Evolutionary conservation across 2,329 filamentous ascomycete species (phyloP), one percentile per base, ranked within the genome.

Genomic region (Aspergillus fijiensis): DNA sequence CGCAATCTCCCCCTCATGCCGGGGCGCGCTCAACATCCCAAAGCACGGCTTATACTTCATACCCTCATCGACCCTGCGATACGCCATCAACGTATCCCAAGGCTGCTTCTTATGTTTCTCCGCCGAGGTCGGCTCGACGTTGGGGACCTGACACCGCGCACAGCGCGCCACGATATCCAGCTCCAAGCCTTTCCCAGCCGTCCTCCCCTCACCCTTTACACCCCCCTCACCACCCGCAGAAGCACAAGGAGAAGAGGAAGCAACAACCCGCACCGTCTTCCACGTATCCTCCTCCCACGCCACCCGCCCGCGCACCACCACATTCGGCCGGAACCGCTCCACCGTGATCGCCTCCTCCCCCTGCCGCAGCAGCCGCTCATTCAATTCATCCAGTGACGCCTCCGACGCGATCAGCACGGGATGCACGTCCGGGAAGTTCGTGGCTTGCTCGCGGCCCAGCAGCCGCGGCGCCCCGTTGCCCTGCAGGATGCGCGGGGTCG

Each of bases 41-140:
- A 88, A 88, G 65, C 85, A 87, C 47, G 86, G 86, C 75, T 88
- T 88, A 63, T 78, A 88, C 73, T 80, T 87, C 27, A 85, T 80
- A 0, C 85, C 86, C 65, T 82, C 76, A 68, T 88, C 86, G 5
- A 88, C 78, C 29, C 85, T 72, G 9, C 86, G 75, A 71, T 86
- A 88, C 67, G 82, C 83, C 79, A 87, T 84, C 57, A 88, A 71
- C 61, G 81, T 82, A 66, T 87, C 80, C 86, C 85, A 88, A 6
- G 86, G 86, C 76, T 88, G 80, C 51, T 79, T 79, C 54, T 79
- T 77, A 67, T 88, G 78, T 72, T 85, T 85, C 60, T 81, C 79
- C 9, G 82, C 86, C 5, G 85, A 86, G n/a, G 83, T 81, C 0
- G 85, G 85, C 65, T 88, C 74, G n/a, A 88, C 86, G 71, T 88